These are phyloP conservation scores for Paecilomyces sp. DNA, from an alignment of 2,329 filamentous ascomycete species.

Conservation along the genomic window DNA sequence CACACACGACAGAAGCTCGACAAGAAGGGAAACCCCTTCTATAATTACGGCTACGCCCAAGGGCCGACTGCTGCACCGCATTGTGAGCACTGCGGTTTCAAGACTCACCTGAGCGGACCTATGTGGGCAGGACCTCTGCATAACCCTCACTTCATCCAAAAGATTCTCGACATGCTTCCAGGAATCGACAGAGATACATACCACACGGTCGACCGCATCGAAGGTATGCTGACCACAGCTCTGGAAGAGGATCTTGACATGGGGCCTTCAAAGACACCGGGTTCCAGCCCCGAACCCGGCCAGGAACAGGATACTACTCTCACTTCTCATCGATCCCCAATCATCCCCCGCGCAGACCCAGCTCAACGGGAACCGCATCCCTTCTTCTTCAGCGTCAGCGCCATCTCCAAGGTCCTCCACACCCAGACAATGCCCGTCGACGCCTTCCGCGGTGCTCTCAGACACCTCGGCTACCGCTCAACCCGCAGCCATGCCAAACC, in stretches of 20 bases:
- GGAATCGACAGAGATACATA: constrained; percentile 63
- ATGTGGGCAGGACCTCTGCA: constrained; percentile 94
- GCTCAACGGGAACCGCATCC: constrained; percentile 65
- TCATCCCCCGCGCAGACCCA: constrained; percentile 48
- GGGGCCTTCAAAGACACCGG: constrained; percentile 7
- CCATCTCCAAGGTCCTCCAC: constrained; percentile 68
- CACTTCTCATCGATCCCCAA: constrained; percentile 7
- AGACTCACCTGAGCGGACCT: constrained; percentile 81
- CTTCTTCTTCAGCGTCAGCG: constrained; percentile 77
- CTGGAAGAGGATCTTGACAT: constrained; percentile 60
- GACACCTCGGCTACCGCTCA: constrained; percentile 71
- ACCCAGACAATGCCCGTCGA: constrained; percentile 74
- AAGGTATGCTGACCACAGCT: constrained; percentile 86
- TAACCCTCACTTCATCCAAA: constrained; percentile 72
- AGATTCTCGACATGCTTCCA: constrained; percentile 67
- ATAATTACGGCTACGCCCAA: constrained; percentile 69
- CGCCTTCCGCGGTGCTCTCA: constrained; percentile 71
- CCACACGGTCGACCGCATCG: constrained; percentile 69
- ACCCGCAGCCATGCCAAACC: constrained; percentile 83
- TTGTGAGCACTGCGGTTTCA: constrained; percentile 79
- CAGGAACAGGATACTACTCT: constrained; percentile 3
- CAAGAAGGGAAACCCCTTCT: constrained; percentile 65
- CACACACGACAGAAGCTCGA: constrained; percentile 59
- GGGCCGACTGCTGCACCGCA: constrained; percentile 59
- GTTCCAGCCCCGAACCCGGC: constrained; percentile 5